Base-by-base conservation (phyloP, 331 rosid genomes). In the Malus hybrid region DNA sequence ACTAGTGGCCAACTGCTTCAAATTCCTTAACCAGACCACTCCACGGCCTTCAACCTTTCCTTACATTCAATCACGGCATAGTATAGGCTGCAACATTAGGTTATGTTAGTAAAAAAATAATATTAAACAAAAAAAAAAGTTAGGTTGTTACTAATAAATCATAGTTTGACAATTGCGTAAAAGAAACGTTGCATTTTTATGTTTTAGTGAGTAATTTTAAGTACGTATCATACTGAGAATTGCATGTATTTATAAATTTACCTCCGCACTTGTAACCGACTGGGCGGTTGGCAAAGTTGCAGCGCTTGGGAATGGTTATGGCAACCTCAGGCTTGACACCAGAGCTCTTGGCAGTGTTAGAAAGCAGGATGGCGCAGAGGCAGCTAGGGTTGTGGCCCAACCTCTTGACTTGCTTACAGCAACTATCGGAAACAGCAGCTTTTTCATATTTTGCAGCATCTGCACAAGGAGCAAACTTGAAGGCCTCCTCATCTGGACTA, bases 231-330 rank as follows among this genome's bases (percentile, higher is more conserved):
- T 0, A 42, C 48, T 10, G 5, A 42, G 48, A 42, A 42, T 42
- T 42, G 14, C 48, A 42, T 42, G 48, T 42, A 10, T 42, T 39
- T 10, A 33, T 11, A 9, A 61, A 61, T 16, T n/a, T 74, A 90
- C 90, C 81, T 80, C 96, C 96, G 32, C 96, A 90, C 77, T 88
- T 90, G 84, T 78, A 86, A 65, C 96, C 96, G 12, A 86, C 80
- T 3, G 96, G 96, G 67, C 91, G 93, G 67, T 83, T 69, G 10
- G 84, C 84, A 0, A 90, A 18, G 84, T 86, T 85, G 90, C 93
- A 90, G 65, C 88, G 91, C 65, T 85, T 88, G 76, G 96, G 93
- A 59, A 90, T 88, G 87, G 90, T 85, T 12, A 86, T 27, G 69
- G 91, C 88, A 42, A 86, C 9, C 33, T 85, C 54, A 60, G 86